Percentiles rank a stretch among this genome's conserved stretches.
phyloP scores from a whole-genome alignment of 129 eudicot species.

The Dittrichia graveolens region DNA sequence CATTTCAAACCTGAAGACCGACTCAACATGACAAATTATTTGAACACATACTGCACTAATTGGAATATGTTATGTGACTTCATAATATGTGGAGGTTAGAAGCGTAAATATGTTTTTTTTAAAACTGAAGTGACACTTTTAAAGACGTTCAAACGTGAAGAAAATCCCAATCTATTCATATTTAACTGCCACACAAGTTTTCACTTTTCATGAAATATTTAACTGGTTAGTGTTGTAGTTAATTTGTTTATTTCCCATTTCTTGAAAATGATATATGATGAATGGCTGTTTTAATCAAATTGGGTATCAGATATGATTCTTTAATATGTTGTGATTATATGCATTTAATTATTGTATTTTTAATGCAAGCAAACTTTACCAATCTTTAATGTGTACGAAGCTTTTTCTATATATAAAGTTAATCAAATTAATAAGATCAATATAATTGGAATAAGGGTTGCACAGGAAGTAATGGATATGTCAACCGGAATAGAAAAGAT shows the following conservation, averaged over 20 bases:
- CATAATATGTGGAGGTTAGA: not conserved
- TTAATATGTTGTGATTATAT: not conserved
- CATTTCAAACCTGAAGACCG: not conserved
- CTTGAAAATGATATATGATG: too few species aligned
- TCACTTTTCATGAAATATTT: not conserved
- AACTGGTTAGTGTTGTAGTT: not conserved
- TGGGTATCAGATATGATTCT: not conserved
- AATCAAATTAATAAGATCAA: not conserved
- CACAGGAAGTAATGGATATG: not conserved
- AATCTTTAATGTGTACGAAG: not conserved
- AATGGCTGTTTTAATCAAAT: not conserved
- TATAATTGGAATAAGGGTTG: slow-evolving; percentile 1
- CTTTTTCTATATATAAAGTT: not conserved
- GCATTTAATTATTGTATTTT: not conserved
- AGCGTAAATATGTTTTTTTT: too few species aligned
- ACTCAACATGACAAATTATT: not conserved
- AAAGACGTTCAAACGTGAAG: too few species aligned
- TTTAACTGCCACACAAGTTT: too few species aligned
- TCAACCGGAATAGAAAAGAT: too few species aligned
- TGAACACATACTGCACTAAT: not conserved
- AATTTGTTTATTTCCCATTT: not conserved
- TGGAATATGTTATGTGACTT: not conserved
- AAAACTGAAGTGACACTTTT: too few species aligned
- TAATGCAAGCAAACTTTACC: not conserved
- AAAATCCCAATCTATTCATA: too few species aligned